These are phyloP conservation scores for Globisporangium abappressorium DNA, from an alignment of 352 stramenopile genomes.

Conservation along the genomic window DNA sequence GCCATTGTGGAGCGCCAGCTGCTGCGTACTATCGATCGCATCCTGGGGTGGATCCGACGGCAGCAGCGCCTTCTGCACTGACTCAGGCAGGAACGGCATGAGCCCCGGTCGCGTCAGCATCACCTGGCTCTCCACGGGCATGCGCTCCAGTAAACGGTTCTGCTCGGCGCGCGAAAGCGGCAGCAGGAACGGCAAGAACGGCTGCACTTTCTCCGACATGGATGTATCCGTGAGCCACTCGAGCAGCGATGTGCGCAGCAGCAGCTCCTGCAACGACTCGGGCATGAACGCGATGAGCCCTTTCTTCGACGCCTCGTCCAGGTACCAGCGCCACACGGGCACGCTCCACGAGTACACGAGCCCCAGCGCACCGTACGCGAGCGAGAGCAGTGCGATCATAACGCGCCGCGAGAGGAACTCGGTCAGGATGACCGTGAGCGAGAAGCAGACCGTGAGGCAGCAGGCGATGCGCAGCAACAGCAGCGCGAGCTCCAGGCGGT, in stretches of 20 bases:
- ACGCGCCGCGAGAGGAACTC: slow-evolving; percentile 74
- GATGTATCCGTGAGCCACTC: slow-evolving; percentile 82
- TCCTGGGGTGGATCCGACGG: slow-evolving; percentile 19
- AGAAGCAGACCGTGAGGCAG: slow-evolving; percentile 58
- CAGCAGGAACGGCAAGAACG: slow-evolving; percentile 76
- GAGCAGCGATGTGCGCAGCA: slow-evolving; percentile 73
- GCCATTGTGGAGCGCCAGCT: slow-evolving; percentile 9
- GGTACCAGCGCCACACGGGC: slow-evolving; percentile 74
- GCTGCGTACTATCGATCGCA: not conserved
- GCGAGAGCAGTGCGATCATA: slow-evolving; percentile 63
- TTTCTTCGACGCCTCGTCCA: slow-evolving; percentile 47
- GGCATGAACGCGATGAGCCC: slow-evolving; percentile 67
- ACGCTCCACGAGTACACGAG: slow-evolving; percentile 81
- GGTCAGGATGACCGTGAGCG: slow-evolving; percentile 71
- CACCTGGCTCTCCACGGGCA: slow-evolving; percentile 62
- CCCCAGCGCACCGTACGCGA: slow-evolving; percentile 61
- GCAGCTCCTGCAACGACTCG: slow-evolving; percentile 45
- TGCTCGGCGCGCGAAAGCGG: slow-evolving; percentile 67
- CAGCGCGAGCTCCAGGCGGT: slow-evolving; percentile 48
- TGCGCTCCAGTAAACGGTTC: slow-evolving; percentile 61
- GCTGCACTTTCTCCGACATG: slow-evolving; percentile 65
- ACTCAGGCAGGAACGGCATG: slow-evolving; percentile 52
- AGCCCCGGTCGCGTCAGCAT: slow-evolving; percentile 74
- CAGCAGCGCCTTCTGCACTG: slow-evolving; percentile 57
- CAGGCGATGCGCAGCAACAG: slow-evolving; percentile 58